These are phyloP conservation scores for Begonia peltatifolia DNA, from an alignment of 306 rosid genomes.

Conservation along the genomic window DNA sequence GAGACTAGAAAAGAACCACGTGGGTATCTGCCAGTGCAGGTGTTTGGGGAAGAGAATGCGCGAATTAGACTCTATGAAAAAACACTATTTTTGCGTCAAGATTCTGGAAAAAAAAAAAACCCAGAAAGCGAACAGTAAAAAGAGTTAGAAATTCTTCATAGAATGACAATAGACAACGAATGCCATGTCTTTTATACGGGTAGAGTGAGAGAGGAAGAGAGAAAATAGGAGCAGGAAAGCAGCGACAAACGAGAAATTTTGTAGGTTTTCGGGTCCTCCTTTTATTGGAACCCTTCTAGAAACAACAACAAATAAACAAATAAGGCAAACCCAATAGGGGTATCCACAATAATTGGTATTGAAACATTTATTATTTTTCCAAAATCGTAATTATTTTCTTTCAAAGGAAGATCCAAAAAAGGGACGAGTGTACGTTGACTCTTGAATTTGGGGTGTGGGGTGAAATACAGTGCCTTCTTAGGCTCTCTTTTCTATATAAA, in stretches of 20 bases:
- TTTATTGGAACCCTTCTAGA: neutral
- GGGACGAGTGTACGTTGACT: too few relatives aligned
- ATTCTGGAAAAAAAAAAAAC: neutral
- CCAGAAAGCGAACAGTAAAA: neutral
- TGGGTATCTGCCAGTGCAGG: neutral
- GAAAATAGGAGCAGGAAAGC: neutral
- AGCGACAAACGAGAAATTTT: neutral
- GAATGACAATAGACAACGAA: too few relatives aligned
- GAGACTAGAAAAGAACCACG: too few relatives aligned
- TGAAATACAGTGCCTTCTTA: too few relatives aligned
- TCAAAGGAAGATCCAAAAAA: too few relatives aligned
- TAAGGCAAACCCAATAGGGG: too few relatives aligned
- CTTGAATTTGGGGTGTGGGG: too few relatives aligned
- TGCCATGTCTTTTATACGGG: too few relatives aligned
- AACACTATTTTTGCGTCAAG: neutral
- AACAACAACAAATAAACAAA: neutral
- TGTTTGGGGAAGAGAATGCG: neutral
- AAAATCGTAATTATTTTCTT: too few relatives aligned
- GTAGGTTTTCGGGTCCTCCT: neutral
- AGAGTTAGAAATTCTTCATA: neutral
- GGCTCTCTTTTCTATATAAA: too few relatives aligned
- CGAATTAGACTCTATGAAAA: neutral
- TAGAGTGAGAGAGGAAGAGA: neutral
- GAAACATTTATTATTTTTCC: too few relatives aligned
- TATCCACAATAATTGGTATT: too few relatives aligned